Conservation (phyloP, 176 grass and related monocot species). For the Carex parvula region DNA sequence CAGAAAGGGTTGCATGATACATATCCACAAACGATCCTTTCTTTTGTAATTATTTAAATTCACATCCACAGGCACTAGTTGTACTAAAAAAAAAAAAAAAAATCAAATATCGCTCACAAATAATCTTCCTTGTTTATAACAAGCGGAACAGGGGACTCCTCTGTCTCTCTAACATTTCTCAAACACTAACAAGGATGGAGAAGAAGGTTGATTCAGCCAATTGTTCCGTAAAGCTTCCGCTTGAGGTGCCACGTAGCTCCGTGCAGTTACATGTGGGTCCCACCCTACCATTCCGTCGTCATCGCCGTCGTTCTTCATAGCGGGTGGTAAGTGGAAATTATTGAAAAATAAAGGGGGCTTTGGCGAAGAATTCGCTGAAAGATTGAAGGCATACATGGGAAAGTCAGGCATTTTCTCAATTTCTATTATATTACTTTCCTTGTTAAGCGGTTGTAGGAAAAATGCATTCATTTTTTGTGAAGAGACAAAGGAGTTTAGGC, state of each 20-base stretch:
- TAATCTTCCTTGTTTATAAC: slow-evolving; percentile 27
- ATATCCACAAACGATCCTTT: neutral
- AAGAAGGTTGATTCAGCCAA: slow-evolving; percentile 25
- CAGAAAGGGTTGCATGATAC: neutral
- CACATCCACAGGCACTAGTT: slow-evolving; percentile 10
- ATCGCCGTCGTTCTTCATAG: neutral
- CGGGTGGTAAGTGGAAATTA: neutral
- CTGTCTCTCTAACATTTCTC: neutral
- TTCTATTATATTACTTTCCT: slow-evolving; percentile 60
- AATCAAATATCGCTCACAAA: neutral
- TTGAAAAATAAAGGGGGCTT: slow-evolving; percentile 15
- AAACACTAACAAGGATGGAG: slow-evolving; percentile 5
- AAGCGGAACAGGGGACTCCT: neutral
- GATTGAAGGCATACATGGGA: slow-evolving; percentile 83
- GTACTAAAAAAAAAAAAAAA: slow-evolving; percentile 16
- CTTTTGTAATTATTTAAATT: neutral
- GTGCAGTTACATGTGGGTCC: neutral
- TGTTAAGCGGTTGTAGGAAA: slow-evolving; percentile 5
- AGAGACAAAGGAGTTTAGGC: slow-evolving; percentile 18
- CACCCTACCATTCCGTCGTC: neutral
- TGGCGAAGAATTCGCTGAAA: slow-evolving; percentile 28
- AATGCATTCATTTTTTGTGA: slow-evolving; percentile 28
- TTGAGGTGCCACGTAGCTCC: slow-evolving; percentile 8
- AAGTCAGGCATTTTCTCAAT: slow-evolving; percentile 94
- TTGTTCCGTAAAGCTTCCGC: slow-evolving; percentile 3